Base-by-base conservation (phyloP, 805 yeast genomes). In the Pichia scutulata region DNA sequence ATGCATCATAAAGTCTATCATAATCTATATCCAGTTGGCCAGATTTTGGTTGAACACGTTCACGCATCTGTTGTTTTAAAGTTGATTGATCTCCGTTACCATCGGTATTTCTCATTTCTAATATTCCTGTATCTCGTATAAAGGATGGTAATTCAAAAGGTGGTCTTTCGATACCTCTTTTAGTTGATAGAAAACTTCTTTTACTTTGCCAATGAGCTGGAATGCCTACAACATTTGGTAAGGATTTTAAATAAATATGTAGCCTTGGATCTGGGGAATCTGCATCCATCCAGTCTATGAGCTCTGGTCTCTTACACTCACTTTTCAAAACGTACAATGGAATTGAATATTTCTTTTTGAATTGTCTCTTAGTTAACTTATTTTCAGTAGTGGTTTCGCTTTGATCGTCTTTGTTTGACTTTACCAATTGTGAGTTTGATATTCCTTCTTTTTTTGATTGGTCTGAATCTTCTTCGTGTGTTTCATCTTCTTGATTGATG, bases 1-100 rank as follows among this genome's bases (percentile, higher is more conserved):
- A 90, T 0, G 97, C 96, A 63, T 87, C 86, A 61, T 88, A 82
- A 21, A 92, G 66, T 55, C 81, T 85, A 54, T 78, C 83, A 62
- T 85, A 90, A 65, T 92, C 97, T 23, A 93, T 77, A 63, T 92
- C 98, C 22, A 92, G 65, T 47, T 81, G 73, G 1, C 95, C 95
- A 81, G 89, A 73, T 62, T 87, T 88, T 0, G 97, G 97, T 64
- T 88, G 97, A 0, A 89, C 95, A 47, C 86, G 74, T 50, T 86
- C 92, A 54, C 97, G 74, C 64, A 84, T 84, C 60, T 77, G 74
- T 59, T 86, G 93, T 61, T 85, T 82, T 57, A 89, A 62, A 1
- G 81, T 73, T 14, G 77, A 19, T 16, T 41, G 45, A 4, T 77
- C 81, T 42, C 70, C 76, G 16, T 71, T 76, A 16, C 69, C 67